phyloP scores from a whole-genome alignment of 257 asterid genomes.

The Capsicum baccatum region DNA sequence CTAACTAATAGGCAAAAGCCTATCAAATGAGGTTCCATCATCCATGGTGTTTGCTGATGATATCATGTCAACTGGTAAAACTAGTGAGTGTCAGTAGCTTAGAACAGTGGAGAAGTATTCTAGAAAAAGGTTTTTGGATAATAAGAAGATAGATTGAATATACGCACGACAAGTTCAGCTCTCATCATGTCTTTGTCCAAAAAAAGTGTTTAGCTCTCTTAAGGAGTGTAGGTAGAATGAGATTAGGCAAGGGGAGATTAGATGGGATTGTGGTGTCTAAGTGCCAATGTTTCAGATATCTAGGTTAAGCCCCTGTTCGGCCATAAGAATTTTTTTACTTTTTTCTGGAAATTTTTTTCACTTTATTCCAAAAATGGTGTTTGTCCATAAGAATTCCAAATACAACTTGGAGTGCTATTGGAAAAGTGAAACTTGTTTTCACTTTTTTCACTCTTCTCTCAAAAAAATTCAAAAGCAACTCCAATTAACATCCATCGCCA shows the following conservation, averaged over 20 bases:
- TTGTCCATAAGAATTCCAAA: too few species aligned
- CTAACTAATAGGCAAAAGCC: not conserved
- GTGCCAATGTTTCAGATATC: not conserved
- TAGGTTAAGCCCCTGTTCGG: not conserved
- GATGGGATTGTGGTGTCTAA: not conserved
- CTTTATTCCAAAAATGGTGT: too few species aligned
- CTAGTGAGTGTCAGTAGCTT: not conserved
- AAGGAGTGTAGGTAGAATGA: conserved; percentile 6
- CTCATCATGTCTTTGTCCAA: not conserved
- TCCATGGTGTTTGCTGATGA: not conserved
- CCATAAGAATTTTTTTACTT: too few species aligned
- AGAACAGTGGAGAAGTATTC: not conserved
- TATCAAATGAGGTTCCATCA: not conserved
- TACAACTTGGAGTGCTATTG: too few species aligned
- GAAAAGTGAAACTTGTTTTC: too few species aligned
- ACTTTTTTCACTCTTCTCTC: too few species aligned
- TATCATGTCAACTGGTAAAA: not conserved
- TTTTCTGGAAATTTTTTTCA: too few species aligned
- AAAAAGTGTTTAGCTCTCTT: not conserved
- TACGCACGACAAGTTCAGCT: not conserved
- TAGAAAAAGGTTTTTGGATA: not conserved
- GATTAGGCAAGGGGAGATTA: not conserved
- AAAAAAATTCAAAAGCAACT: too few species aligned
- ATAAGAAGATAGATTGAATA: not conserved
- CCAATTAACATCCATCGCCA: too few species aligned